Base-by-base conservation (phyloP, 192 early-diverging fungal species). In the Coemansia erecta region DNA sequence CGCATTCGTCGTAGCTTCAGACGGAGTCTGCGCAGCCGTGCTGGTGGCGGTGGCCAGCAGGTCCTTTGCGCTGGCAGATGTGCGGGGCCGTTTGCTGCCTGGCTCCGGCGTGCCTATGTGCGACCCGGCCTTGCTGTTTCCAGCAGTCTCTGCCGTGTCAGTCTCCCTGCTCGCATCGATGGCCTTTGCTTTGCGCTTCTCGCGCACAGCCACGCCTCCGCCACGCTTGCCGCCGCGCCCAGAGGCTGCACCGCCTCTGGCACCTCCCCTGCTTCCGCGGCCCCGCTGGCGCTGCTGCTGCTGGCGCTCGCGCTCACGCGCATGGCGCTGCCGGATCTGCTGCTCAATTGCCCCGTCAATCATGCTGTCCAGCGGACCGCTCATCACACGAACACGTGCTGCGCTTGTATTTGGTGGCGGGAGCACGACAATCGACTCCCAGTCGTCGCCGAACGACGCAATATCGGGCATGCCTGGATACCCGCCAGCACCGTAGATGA, bases 101-200 rank as follows among this genome's bases (percentile, higher is more conserved):
- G 64, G 61, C 57, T 75, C 72, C 3, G 72, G 72, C 24, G 72
- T 75, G 35, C 64, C 60, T 15, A 67, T 52, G 10, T 60, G 68
- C 23, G 74, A 71, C 24, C 46, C 60, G 13, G 64, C 54, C 41
- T 53, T 26, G 55, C 68, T 71, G 56, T 52, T 45, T 22, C 31
- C 60, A 17, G 47, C 47, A 2, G 47, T 49, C 22, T 49, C 47
- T 26, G 47, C 47, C 8, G 47, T 24, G 22, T 26, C 47, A 19
- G 22, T 49, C 11, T 63, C 63, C 35, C 58, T 66, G 51, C 63
- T 70, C 31, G 10, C 45, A 26, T 55, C 62, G 10, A 35, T 55
- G 2, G 58, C 58, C n/a, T 62, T 57, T 17, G 66, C 58, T 69
- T 72, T 71, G 58, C 75, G 75, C 55, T 78, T 78, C 55, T 78